These are phyloP conservation scores for Cladobotryum mycophilum DNA, from an alignment of 2,329 filamentous ascomycete species.

Conservation along the genomic window DNA sequence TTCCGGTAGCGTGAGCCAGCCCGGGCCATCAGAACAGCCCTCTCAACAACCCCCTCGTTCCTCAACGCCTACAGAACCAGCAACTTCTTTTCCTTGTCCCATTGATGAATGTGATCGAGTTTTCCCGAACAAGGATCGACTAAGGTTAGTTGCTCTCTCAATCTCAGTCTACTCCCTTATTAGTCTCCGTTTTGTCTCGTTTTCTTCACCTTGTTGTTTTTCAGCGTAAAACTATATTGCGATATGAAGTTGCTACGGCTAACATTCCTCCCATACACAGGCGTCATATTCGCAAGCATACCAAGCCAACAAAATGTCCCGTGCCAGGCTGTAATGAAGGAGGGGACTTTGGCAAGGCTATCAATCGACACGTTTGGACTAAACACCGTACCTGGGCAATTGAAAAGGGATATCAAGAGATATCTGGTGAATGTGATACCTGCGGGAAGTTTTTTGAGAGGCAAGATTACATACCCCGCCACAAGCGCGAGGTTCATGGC, in stretches of 20 bases:
- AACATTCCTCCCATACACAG: background rate
- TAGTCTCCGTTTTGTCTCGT: background rate
- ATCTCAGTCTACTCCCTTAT: too few relatives aligned
- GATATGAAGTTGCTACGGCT: background rate
- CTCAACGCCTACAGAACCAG: background rate
- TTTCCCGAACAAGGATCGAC: background rate
- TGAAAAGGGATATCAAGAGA: background rate
- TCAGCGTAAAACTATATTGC: background rate
- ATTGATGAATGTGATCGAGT: background rate
- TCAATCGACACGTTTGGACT: conserved; percentile 7
- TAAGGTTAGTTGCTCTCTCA: conserved; percentile 1
- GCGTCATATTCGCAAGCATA: conserved; percentile 2
- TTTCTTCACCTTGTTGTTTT: background rate
- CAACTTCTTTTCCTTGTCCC: background rate
- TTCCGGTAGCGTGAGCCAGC: background rate
- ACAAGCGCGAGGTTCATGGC: conserved; percentile 4
- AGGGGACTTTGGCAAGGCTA: background rate
- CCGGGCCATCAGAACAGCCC: background rate
- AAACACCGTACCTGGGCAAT: conserved; percentile 3
- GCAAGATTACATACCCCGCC: conserved; percentile 2
- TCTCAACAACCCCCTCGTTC: background rate
- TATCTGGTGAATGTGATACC: background rate
- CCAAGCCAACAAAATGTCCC: conserved; percentile 3
- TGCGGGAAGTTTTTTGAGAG: conserved; percentile 1
- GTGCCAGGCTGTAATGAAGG: background rate